Percentiles rank a stretch among this genome's conserved stretches.
phyloP scores from a whole-genome alignment of 73 alveolate species.

The Breviolum minutum region DNA sequence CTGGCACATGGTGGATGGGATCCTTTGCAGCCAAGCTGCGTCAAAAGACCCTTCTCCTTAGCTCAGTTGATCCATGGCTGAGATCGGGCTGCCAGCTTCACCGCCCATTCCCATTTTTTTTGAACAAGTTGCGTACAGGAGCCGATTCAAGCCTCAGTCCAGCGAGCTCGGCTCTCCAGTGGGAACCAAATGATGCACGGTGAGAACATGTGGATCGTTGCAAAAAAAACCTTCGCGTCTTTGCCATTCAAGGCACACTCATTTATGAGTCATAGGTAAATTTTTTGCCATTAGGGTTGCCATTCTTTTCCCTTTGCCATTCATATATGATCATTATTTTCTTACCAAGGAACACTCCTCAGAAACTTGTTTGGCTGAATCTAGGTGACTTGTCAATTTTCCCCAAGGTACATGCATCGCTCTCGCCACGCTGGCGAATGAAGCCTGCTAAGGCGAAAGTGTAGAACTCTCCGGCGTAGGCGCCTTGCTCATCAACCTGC shows the following conservation, averaged over 20 bases:
- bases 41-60: slow-evolving; percentile 86
- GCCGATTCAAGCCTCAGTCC: slow-evolving; percentile 79
- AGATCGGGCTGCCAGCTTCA: not conserved
- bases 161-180: too few species aligned
- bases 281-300: not conserved
- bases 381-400: too few species aligned
- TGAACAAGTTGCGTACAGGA: slow-evolving; percentile 43
- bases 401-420: slow-evolving; percentile 97
- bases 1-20: too few species aligned
- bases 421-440: slow-evolving; percentile 98
- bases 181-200: not conserved
- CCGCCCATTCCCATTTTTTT: not conserved
- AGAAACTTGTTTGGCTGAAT: not conserved
- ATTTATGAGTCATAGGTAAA: not conserved
- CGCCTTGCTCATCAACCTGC: slow-evolving; percentile 97
- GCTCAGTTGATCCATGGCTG: not conserved
- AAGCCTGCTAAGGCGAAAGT: slow-evolving; percentile 98
- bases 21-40: not conserved
- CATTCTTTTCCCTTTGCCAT: too few species aligned
- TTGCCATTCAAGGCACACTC: not conserved
- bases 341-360: not conserved
- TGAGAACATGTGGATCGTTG: not conserved
- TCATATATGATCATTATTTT: not conserved
- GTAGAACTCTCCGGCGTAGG: slow-evolving; percentile 96
- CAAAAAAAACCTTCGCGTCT: not conserved